phyloP scores from a whole-genome alignment of 2,329 filamentous ascomycete genomes.

The Tolypocladium guangdongense region DNA sequence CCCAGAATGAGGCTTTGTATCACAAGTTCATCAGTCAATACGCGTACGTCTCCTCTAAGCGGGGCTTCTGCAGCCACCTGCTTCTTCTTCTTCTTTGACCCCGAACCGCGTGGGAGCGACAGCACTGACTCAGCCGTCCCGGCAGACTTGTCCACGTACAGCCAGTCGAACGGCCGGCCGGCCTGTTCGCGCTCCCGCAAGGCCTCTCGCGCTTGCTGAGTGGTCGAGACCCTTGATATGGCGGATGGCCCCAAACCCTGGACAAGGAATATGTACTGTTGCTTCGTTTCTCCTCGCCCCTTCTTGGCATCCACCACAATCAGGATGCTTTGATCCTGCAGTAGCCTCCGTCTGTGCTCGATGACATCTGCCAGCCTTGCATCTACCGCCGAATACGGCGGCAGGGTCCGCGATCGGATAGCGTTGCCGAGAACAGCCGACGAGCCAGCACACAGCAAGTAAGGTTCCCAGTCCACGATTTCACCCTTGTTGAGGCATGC shows the following conservation, averaged over 20 bases:
- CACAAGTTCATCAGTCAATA: slow-evolving; percentile 77
- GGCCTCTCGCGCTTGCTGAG: slow-evolving; percentile 51
- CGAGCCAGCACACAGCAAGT: slow-evolving; percentile 76
- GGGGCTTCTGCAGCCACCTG: slow-evolving; percentile 12
- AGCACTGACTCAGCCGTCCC: slow-evolving; percentile 43
- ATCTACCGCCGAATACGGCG: slow-evolving; percentile 44
- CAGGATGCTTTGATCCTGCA: slow-evolving; percentile 56
- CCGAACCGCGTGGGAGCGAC: slow-evolving; percentile 10
- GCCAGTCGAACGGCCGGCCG: slow-evolving; percentile 54
- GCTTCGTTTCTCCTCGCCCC: slow-evolving; percentile 50
- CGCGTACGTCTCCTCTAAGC: slow-evolving; percentile 42
- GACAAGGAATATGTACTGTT: slow-evolving; percentile 70
- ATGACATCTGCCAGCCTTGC: slow-evolving; percentile 50
- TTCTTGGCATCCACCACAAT: slow-evolving; percentile 52
- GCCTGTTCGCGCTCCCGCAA: slow-evolving; percentile 39
- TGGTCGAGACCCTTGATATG: slow-evolving; percentile 53
- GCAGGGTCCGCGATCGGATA: slow-evolving; percentile 61
- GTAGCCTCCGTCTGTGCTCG: slow-evolving; percentile 46
- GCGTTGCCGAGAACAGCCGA: slow-evolving; percentile 68
- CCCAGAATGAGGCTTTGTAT: slow-evolving; percentile 89
- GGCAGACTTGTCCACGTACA: slow-evolving; percentile 63
- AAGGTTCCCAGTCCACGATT: slow-evolving; percentile 66
- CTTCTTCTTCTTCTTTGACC: slow-evolving; percentile 31
- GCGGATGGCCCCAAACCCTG: slow-evolving; percentile 61
- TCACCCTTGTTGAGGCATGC: slow-evolving; percentile 52